Conservation (phyloP, 306 rosid species). For the Trifolium pratense region DNA sequence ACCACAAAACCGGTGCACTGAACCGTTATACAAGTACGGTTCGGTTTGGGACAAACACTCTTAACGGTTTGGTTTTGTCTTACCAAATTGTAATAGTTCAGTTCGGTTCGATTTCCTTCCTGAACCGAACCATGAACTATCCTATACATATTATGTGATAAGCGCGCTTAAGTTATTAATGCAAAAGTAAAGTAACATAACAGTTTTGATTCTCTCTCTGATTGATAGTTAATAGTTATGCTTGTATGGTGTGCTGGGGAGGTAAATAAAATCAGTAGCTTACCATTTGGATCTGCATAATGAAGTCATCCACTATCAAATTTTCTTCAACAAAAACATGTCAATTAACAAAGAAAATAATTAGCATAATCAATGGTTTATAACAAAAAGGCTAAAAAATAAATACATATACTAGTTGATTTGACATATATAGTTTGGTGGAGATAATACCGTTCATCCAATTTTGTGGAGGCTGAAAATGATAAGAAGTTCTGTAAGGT, state of each 20-base stretch:
- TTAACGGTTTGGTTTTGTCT: too few species aligned
- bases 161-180: constrained; percentile 1
- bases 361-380: constrained; percentile 22
- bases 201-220: neutral
- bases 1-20: too few species aligned
- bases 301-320: constrained; percentile 29
- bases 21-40: too few species aligned
- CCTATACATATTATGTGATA: too few species aligned
- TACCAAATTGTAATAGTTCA: too few species aligned
- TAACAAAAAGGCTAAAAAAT: neutral
- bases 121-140: too few species aligned
- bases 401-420: neutral
- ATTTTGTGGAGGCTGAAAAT: constrained; percentile 51
- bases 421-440: neutral
- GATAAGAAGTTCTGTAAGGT: constrained; percentile 53
- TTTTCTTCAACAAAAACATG: constrained; percentile 39
- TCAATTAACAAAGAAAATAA: constrained; percentile 34
- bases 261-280: constrained; percentile 5
- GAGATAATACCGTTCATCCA: constrained; percentile 55
- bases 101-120: too few species aligned
- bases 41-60: too few species aligned
- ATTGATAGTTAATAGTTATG: neutral
- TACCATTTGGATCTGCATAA: constrained; percentile 59
- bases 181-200: constrained; percentile 1
- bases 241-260: too few species aligned